These are phyloP conservation scores for Myriosclerotinia curreyana DNA, from an alignment of 2,329 filamentous ascomycete species.

Conservation along the genomic window DNA sequence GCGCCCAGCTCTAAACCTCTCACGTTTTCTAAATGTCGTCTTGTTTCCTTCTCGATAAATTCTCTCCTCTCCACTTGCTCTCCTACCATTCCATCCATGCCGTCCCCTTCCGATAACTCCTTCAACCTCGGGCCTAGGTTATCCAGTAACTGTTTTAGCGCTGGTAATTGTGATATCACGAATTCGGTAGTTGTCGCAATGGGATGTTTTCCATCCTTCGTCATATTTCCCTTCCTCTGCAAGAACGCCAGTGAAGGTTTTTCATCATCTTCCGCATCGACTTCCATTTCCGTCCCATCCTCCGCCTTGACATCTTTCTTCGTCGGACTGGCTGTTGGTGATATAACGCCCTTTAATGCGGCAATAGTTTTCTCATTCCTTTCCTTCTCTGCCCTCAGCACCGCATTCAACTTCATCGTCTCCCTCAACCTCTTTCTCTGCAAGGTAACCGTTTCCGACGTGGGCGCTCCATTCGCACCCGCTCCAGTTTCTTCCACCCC, in stretches of 20 bases:
- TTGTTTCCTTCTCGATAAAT: constrained; percentile 80
- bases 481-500: constrained; percentile 38
- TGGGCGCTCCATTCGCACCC: constrained; percentile 46
- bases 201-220: constrained; percentile 52
- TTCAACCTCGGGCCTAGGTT: constrained; percentile 64
- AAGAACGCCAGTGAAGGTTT: constrained; percentile 52
- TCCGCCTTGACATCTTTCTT: constrained; percentile 29
- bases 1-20: constrained; percentile 63
- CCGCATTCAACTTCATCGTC: constrained; percentile 69
- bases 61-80: constrained; percentile 63
- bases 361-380: constrained; percentile 69
- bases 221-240: constrained; percentile 51
- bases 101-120: constrained; percentile 42
- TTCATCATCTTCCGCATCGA: constrained; percentile 4
- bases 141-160: constrained; percentile 68
- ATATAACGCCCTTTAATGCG: constrained; percentile 59
- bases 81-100: constrained; percentile 41
- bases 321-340: constrained; percentile 28
- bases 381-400: constrained; percentile 65
- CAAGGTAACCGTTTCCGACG: constrained; percentile 62
- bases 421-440: constrained; percentile 73
- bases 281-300: constrained; percentile 6
- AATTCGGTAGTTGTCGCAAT: constrained; percentile 73
- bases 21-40: constrained; percentile 69
- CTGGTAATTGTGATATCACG: constrained; percentile 77